Percentiles rank a stretch among this genome's conserved stretches.
Conservation (phyloP, 2,329 filamentous ascomycete species). For the Aspergillus udagawae region DNA sequence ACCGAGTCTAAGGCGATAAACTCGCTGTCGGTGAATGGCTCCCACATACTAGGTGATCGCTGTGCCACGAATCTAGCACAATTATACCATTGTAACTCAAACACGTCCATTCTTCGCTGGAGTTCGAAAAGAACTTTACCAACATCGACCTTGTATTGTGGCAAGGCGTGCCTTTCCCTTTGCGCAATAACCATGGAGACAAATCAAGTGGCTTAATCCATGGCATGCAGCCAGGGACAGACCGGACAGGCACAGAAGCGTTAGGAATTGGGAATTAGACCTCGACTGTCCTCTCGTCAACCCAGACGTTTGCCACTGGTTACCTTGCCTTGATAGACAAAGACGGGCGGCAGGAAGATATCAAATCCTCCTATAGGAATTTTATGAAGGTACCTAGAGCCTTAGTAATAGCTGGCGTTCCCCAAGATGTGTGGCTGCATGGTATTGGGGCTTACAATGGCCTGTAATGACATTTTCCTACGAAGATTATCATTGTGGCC, state of each 20-base stretch:
- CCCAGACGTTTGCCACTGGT: background rate
- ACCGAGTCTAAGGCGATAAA: background rate
- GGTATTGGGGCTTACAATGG: background rate
- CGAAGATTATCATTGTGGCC: background rate
- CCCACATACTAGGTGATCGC: background rate
- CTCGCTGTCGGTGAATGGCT: background rate
- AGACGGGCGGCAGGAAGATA: background rate
- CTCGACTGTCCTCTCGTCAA: background rate
- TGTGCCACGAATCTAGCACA: background rate
- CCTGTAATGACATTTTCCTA: background rate
- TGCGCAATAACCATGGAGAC: background rate
- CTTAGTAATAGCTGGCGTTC: background rate
- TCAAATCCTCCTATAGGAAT: background rate
- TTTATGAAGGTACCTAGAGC: background rate
- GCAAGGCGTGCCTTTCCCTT: background rate
- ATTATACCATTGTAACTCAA: background rate
- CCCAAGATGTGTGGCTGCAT: no score
- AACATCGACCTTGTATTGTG: background rate
- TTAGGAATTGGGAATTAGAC: background rate
- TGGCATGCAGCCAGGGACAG: background rate
- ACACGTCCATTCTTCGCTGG: background rate
- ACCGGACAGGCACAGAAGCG: background rate
- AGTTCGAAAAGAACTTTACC: background rate
- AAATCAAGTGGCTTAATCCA: background rate
- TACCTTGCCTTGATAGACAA: background rate